Evolutionary conservation across 306 rosid genomes (phyloP).

Genomic region (Casuarina glauca): DNA sequence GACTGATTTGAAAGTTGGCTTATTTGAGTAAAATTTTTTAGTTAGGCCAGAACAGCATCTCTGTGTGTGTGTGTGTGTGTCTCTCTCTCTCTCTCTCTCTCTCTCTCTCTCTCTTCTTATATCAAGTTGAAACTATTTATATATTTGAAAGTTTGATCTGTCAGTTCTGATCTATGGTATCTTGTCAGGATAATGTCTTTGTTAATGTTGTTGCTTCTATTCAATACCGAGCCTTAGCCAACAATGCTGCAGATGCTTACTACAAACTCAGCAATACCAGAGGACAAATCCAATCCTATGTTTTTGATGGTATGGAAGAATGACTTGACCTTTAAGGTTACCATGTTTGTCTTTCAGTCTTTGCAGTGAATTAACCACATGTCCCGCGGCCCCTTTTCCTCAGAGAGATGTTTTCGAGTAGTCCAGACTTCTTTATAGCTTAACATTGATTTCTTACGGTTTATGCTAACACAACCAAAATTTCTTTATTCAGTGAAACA

Average conservation of each 20-base stretch:
- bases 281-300: constrained; percentile 56
- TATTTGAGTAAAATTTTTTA: background rate
- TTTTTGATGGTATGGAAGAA: constrained; percentile 50
- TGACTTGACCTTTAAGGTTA: constrained; percentile 9
- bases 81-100: too few species aligned
- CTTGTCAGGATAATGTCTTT: constrained; percentile 54
- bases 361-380: background rate
- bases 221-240: constrained; percentile 57
- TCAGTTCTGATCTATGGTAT: constrained; percentile 20
- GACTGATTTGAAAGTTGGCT: background rate
- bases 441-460: background rate
- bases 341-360: background rate
- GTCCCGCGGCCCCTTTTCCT: background rate
- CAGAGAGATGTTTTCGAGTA: background rate
- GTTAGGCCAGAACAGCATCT: background rate
- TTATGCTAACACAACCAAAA: background rate
- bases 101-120: too few species aligned
- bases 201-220: constrained; percentile 58
- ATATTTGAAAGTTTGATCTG: background rate
- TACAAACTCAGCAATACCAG: constrained; percentile 62
- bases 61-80: too few species aligned
- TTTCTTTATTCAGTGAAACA: background rate
- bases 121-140: background rate
- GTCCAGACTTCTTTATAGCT: background rate
- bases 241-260: constrained; percentile 53